Conservation (phyloP, 306 rosid species). For the Prosopis cineraria region DNA sequence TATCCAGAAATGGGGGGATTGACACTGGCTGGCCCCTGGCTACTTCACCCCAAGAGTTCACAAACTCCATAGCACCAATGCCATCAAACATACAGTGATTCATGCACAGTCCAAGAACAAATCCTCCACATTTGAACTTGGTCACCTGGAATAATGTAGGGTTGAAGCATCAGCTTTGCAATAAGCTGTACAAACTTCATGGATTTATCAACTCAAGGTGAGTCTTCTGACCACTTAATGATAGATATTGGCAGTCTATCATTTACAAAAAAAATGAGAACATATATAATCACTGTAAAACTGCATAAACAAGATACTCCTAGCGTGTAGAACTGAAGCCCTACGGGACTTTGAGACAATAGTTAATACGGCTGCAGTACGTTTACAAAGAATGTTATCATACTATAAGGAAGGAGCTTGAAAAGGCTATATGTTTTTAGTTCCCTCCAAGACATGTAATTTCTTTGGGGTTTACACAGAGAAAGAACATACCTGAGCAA, state of each 20-base stretch:
- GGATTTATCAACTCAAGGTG: background rate
- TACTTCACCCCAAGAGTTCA: conserved; percentile 84
- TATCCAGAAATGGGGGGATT: conserved; percentile 63
- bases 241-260: conserved; percentile 9
- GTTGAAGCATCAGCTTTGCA: conserved; percentile 20
- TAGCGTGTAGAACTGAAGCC: background rate
- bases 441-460: conserved; percentile 13
- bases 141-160: conserved; percentile 62
- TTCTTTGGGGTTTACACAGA: conserved; percentile 36
- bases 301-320: background rate
- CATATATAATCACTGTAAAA: background rate
- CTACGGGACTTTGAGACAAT: background rate
- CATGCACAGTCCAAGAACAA: conserved; percentile 74
- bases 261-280: background rate
- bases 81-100: conserved; percentile 95
- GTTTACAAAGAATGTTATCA: background rate
- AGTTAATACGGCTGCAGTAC: background rate
- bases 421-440: background rate
- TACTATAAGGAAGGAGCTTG: background rate
- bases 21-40: conserved; percentile 69
- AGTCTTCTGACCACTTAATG: background rate
- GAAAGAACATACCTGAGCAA: conserved; percentile 70
- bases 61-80: conserved; percentile 80
- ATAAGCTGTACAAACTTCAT: background rate
- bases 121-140: conserved; percentile 87